Conservation (phyloP, 805 yeast species). For the Wickerhamiella shivajii region DNA sequence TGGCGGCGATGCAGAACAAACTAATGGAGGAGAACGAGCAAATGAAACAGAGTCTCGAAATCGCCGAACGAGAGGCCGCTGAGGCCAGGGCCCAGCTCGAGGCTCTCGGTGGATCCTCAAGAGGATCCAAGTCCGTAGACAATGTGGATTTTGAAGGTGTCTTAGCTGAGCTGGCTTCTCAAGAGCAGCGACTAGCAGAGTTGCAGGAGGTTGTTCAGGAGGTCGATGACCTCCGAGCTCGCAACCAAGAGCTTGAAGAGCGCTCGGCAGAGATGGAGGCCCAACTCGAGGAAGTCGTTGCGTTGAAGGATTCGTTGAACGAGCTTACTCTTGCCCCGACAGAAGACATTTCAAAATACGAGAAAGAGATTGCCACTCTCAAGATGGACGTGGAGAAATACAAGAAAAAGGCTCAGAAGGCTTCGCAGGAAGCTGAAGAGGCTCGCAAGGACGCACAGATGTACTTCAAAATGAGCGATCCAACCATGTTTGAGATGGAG, state of each 20-base stretch:
- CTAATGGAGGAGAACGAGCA: constrained; percentile 20
- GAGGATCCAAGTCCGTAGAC: neutral
- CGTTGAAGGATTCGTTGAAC: constrained; percentile 5
- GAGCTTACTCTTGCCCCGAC: neutral
- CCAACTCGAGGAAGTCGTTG: constrained; percentile 1
- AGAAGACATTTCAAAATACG: neutral
- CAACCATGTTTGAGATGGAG: neutral
- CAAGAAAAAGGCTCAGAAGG: constrained; percentile 2
- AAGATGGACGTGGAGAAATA: constrained; percentile 1
- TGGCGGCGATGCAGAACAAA: constrained; percentile 26
- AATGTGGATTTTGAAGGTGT: constrained; percentile 12
- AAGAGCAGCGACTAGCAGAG: constrained; percentile 17
- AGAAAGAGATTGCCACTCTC: neutral
- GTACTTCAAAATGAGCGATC: constrained; percentile 8
- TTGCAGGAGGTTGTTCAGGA: constrained; percentile 17
- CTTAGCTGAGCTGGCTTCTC: constrained; percentile 14
- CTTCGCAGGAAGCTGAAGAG: constrained; percentile 2
- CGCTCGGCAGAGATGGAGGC: constrained; percentile 2
- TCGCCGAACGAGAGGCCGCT: constrained; percentile 13
- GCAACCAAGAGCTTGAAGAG: neutral
- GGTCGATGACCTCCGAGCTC: constrained; percentile 18
- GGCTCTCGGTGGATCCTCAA: constrained; percentile 1
- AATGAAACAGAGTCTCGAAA: constrained; percentile 13
- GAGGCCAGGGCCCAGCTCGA: constrained; percentile 12
- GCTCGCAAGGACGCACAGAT: constrained; percentile 7